Evolutionary conservation across 805 yeast species (phyloP).

Genomic region (Metschnikowia cerradonensis): DNA sequence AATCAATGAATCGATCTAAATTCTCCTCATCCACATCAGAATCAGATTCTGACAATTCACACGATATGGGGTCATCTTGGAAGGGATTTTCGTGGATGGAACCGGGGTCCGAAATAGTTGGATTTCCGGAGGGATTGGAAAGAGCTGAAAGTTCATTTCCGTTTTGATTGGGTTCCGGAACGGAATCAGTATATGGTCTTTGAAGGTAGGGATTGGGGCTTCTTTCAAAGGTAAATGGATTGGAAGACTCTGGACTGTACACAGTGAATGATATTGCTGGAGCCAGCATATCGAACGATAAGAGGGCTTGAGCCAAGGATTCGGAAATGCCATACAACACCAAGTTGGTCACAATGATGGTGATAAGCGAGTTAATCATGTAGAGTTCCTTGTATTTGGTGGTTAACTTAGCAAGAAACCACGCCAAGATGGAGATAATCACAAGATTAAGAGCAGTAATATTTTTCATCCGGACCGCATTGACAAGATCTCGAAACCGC

Average conservation of each 20-base stretch:
- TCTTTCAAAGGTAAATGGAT: background rate
- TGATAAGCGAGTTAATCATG: conserved; percentile 60
- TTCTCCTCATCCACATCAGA: conserved; percentile 26
- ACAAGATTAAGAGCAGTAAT: conserved; percentile 56
- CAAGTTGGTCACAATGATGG: conserved; percentile 76
- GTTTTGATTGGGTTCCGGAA: background rate
- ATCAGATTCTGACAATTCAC: conserved; percentile 1
- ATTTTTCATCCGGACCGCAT: conserved; percentile 37
- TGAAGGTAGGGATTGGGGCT: background rate
- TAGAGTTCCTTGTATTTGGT: conserved; percentile 59
- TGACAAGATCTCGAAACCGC: conserved; percentile 18
- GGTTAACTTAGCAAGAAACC: conserved; percentile 49
- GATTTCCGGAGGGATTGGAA: background rate
- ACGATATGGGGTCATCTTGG: background rate
- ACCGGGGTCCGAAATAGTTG: background rate
- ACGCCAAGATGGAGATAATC: conserved; percentile 47
- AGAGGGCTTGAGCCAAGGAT: conserved; percentile 75
- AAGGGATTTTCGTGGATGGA: background rate
- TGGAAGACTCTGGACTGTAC: background rate
- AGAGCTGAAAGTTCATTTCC: background rate
- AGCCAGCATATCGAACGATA: conserved; percentile 20
- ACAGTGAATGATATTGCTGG: conserved; percentile 5
- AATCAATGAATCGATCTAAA: conserved; percentile 32
- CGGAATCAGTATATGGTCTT: conserved; percentile 1
- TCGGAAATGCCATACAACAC: conserved; percentile 89